phyloP scores from a whole-genome alignment of 192 early-diverging fungal genomes.

The Rhizoclosmatium sp. region DNA sequence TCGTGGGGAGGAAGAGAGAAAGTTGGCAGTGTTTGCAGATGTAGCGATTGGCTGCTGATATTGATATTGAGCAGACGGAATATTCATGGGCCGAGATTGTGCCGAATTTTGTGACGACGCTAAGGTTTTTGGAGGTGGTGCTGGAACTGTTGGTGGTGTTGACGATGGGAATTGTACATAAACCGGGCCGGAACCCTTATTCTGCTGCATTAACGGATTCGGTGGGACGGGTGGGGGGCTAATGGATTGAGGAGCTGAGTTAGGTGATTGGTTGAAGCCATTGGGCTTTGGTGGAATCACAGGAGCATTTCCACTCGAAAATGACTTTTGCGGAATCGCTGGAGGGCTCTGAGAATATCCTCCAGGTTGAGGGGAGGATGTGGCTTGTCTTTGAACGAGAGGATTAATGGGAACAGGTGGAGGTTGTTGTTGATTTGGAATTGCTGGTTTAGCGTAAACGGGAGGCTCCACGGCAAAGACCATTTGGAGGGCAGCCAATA shows the following conservation, averaged over 20 bases:
- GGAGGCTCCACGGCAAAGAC: constrained; percentile 81
- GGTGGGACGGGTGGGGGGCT: constrained; percentile 23
- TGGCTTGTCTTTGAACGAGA: background rate
- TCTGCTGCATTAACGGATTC: constrained; percentile 22
- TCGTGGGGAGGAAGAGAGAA: no score
- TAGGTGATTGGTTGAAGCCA: background rate
- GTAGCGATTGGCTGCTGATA: background rate
- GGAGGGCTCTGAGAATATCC: background rate
- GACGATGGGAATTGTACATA: constrained; percentile 1
- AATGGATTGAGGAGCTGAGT: background rate
- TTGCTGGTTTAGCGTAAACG: constrained; percentile 66
- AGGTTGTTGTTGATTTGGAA: constrained; percentile 41
- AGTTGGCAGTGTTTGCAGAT: background rate
- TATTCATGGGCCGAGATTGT: background rate
- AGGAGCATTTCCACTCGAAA: background rate
- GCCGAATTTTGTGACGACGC: background rate
- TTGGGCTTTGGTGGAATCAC: constrained; percentile 13
- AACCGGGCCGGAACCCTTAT: background rate
- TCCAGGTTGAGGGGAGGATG: background rate
- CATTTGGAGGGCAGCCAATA: constrained; percentile 68
- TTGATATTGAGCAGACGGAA: background rate
- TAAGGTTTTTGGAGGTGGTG: background rate
- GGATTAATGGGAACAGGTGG: constrained; percentile 42
- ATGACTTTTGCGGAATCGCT: constrained; percentile 23
- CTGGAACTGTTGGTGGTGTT: background rate